Conservation (phyloP, 148 eudicot genomes). For the Rhododendron vialii region DNA sequence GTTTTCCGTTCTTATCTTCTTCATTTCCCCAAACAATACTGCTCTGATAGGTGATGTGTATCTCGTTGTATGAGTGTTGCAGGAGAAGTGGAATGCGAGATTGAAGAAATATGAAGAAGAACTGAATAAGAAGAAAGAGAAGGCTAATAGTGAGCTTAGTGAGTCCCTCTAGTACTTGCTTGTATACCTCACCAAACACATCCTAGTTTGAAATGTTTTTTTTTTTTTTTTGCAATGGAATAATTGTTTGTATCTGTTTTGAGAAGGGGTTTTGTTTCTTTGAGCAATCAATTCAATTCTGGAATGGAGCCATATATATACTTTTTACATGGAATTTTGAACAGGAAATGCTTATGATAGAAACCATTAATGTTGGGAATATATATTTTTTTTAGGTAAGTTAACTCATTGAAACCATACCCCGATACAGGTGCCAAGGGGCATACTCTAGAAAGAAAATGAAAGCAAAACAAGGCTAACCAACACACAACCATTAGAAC, state of each 20-base stretch:
- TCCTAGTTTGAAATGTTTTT: background rate
- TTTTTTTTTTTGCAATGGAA: background rate
- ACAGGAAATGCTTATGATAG: background rate
- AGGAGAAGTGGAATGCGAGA: conserved; percentile 51
- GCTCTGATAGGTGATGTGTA: background rate
- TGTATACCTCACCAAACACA: background rate
- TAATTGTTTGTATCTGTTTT: background rate
- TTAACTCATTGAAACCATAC: too few species aligned
- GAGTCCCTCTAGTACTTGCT: conserved; percentile 10
- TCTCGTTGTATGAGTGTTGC: conserved; percentile 4
- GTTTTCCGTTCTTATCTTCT: background rate
- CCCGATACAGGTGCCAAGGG: background rate
- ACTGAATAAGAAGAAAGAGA: conserved; percentile 23
- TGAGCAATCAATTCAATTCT: background rate
- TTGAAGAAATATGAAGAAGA: conserved; percentile 49
- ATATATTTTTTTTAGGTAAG: background rate
- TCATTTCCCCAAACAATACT: background rate
- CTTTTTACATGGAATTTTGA: background rate
- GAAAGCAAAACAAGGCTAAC: background rate
- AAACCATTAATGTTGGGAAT: too few species aligned
- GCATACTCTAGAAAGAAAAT: background rate
- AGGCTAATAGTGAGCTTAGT: conserved; percentile 14
- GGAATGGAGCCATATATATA: background rate
- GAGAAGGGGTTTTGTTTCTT: conserved; percentile 4
- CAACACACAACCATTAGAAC: background rate